Evolutionary conservation across 306 rosid genomes (phyloP).

Genomic region (Calophaca sinica): DNA sequence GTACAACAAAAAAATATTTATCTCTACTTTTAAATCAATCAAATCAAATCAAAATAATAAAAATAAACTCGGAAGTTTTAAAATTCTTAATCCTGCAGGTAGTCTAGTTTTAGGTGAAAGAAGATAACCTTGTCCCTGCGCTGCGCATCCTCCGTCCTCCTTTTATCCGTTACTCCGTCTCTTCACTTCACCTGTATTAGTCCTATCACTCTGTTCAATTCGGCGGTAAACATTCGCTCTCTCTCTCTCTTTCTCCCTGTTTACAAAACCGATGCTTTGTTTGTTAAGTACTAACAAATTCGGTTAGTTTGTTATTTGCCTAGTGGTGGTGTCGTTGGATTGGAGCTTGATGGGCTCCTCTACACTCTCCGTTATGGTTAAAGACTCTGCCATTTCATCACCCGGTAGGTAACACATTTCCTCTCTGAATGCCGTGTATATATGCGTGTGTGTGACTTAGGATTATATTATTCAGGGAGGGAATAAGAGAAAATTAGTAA

Average conservation of each 20-base stretch:
- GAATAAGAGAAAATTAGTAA: too few relatives aligned
- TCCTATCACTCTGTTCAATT: not conserved
- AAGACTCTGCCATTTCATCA: conserved; percentile 53
- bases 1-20: too few relatives aligned
- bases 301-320: conserved; percentile 31
- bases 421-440: not conserved
- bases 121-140: too few relatives aligned
- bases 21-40: too few relatives aligned
- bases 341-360: conserved; percentile 63
- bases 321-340: conserved; percentile 18
- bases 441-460: not conserved
- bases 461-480: too few relatives aligned
- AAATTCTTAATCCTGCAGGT: too few relatives aligned
- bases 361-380: conserved; percentile 54
- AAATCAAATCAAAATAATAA: too few relatives aligned
- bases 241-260: not conserved
- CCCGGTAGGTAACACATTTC: conserved; percentile 53
- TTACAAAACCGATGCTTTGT: not conserved
- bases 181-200: too few relatives aligned
- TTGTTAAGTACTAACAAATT: conserved; percentile 29
- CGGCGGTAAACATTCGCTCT: conserved; percentile 2
- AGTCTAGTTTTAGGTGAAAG: too few relatives aligned
- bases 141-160: too few relatives aligned
- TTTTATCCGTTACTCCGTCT: too few relatives aligned
- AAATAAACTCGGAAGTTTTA: too few relatives aligned